Evolutionary conservation across 345 rosid species (phyloP), one percentile per base, ranked within the genome.

Genomic region (Melaleuca alternifolia): DNA sequence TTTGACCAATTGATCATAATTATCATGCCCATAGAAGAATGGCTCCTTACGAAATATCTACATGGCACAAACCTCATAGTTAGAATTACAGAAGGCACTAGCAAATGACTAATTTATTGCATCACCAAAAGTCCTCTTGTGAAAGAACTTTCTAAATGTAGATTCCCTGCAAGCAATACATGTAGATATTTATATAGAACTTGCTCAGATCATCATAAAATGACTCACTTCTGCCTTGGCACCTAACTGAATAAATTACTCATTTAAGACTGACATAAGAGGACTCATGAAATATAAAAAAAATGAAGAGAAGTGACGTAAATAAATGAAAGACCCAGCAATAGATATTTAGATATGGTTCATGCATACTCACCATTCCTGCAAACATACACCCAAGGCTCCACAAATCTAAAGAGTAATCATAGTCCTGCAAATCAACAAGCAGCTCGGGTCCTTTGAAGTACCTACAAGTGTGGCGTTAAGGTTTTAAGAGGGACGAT

Each of bases 351-450:
- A 48, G 65, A 52, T 10, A 48, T n/a, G 83, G 83, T 75, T 24
- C 65, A 85, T 10, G 44, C 93, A 85, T 28, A 59, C 84, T 93
- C 61, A 95, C 99, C 99, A 97, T 97, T 89, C 99, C 98, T 87
- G 98, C 99, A 92, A 97, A 93, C 98, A 96, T 97, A 89, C 99
- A 97, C 87, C 99, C 99, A 84, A 97, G 98, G 91, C 99, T 97
- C 99, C 99, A 97, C 87, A 97, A 89, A 89, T 97, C 99, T 89
- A 97, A 90, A 77, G 99, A 97, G 89, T 97, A 97, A 92, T 97
- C 99, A 90, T 97, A 97, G 86, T 97, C 99, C 93, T 95, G 98
- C 88, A 97, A 93, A 92, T 96, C 99, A 76, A 97, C 99, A 84
- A 97, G 98, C 84, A 97, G 98, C 93, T 97, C 99, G 11, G 99